Conservation (phyloP, 2,329 filamentous ascomycete species). For the Thielaviopsis ethacetica region DNA sequence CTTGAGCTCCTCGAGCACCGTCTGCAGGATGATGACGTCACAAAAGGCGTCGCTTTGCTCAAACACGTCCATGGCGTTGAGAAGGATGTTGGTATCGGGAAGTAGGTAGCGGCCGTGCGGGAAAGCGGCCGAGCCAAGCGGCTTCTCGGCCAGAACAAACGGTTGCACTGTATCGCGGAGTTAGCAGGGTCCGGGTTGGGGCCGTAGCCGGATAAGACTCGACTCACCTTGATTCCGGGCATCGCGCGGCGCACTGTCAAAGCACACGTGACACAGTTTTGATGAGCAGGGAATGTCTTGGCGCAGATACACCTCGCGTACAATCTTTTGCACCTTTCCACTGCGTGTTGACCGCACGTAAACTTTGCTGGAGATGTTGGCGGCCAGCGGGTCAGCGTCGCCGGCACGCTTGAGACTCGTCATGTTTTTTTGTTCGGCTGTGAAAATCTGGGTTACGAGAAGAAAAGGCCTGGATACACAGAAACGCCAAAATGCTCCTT, state of each 20-base stretch:
- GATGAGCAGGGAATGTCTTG: conserved; percentile 97
- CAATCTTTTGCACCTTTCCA: conserved; percentile 97
- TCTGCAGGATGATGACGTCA: conserved; percentile 93
- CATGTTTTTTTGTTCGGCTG: conserved; percentile 29
- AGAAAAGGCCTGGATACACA: background rate
- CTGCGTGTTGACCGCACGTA: conserved; percentile 89
- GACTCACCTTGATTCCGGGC: conserved; percentile 57
- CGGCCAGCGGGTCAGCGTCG: conserved; percentile 35
- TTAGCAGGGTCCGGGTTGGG: background rate
- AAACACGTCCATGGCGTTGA: conserved; percentile 94
- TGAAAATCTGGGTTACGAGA: background rate
- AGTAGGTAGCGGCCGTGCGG: conserved; percentile 85
- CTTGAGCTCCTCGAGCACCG: conserved; percentile 87
- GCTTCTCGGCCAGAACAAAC: conserved; percentile 78
- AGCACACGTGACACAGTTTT: conserved; percentile 64
- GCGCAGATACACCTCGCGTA: conserved; percentile 86
- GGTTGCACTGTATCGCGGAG: conserved; percentile 41
- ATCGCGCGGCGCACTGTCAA: conserved; percentile 58
- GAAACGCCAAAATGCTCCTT: background rate
- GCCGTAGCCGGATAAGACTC: conserved; percentile 16
- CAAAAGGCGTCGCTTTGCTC: conserved; percentile 84
- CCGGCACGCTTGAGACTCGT: conserved; percentile 47
- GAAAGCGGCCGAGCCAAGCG: conserved; percentile 67
- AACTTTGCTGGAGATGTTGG: conserved; percentile 84
- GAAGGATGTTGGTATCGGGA: conserved; percentile 87